Conservation (phyloP, 345 rosid genomes). For the Erucastrum elatum region DNA sequence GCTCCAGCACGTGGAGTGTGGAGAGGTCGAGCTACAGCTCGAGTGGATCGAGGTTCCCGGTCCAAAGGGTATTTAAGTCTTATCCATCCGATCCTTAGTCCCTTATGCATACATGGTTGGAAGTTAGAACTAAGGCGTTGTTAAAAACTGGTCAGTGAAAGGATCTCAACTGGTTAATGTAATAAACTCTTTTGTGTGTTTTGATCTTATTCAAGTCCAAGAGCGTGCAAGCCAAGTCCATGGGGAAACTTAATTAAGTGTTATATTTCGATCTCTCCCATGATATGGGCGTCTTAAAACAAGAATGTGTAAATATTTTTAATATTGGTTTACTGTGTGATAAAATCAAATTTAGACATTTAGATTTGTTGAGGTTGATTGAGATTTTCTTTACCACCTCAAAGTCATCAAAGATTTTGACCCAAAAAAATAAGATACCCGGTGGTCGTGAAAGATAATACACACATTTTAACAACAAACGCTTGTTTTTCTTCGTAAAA, state of each 20-base stretch:
- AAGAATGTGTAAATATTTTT: no score
- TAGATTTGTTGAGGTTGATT: no score
- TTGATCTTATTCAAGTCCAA: neutral
- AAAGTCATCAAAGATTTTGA: no score
- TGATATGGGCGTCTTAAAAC: no score
- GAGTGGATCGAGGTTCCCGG: neutral
- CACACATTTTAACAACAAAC: neutral
- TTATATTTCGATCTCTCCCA: no score
- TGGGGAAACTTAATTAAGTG: neutral
- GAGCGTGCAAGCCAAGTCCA: neutral
- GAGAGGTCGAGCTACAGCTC: neutral
- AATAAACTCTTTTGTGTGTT: neutral
- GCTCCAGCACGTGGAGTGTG: neutral
- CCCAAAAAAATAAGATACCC: no score
- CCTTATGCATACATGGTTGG: neutral
- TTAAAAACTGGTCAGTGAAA: neutral
- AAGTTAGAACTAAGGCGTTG: neutral
- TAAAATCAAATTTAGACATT: no score
- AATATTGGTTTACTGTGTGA: no score
- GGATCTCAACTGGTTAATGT: neutral
- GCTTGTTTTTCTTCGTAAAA: neutral
- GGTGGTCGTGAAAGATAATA: neutral
- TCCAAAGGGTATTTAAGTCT: neutral
- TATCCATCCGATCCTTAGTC: neutral
- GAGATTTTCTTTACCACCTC: no score